Base-by-base conservation (phyloP, 495 filamentous ascomycete genomes). In the Trichoderma erinaceum region DNA sequence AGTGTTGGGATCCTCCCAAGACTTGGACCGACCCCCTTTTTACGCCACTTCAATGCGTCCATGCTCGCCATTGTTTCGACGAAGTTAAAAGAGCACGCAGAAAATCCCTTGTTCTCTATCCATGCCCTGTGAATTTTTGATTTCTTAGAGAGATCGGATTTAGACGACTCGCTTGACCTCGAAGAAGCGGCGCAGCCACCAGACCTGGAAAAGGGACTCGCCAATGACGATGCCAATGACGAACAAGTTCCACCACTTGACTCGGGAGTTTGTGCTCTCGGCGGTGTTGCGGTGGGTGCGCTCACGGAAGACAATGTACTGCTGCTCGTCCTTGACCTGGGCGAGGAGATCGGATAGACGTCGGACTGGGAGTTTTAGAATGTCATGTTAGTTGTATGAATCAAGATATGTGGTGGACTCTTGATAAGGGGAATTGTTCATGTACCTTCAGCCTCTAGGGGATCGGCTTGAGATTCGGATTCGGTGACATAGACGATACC, bases 161-260 rank as follows among this genome's bases (percentile, higher is more conserved):
- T 72, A 77, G 70, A 77, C 73, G 21, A 76, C 74, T 32, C 75
- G 72, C 70, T 77, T 77, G 46, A 97, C 94, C 90, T 99, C 95
- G 76, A 99, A 99, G 83, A 99, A 98, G 74, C 96, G 82, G 84
- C 96, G 94, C 78, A 99, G 76, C 91, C 95, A 99, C 95, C 96
- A 98, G 69, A 99, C 96, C 80, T 99, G 95, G 84, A 98, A 99
- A 65, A 97, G 82, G 73, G 92, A 92, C 83, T 97, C 92, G 61
- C 90, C 95, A 69, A 95, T 83, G 63, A 99, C 85, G 67, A 99
- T 90, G 65, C 87, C 86, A 68, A 99, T 84, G 79, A 98, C 93
- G 80, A 98, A 98, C 69, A 98, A 86, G 76, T 93, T 97, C 96
- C 96, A 99, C 95, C 95, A 99, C 81, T 99, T 99, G 69, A 99